Conservation (phyloP, 2,329 filamentous ascomycete species). For the Penicillium freii region DNA sequence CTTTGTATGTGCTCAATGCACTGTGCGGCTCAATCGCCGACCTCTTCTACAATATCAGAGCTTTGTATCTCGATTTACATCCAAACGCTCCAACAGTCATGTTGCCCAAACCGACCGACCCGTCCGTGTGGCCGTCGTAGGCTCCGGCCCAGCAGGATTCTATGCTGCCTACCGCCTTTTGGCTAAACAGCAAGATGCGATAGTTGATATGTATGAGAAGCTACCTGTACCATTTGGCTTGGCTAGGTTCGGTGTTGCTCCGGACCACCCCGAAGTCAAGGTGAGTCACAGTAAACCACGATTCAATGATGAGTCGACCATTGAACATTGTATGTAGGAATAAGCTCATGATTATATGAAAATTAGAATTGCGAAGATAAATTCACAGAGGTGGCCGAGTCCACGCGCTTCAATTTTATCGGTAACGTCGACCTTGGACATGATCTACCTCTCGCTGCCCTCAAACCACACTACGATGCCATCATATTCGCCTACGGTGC, state of each 20-base stretch:
- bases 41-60: constrained; percentile 8
- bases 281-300: constrained; percentile 46
- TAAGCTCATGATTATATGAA: background rate
- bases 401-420: constrained; percentile 81
- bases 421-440: constrained; percentile 82
- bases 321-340: background rate
- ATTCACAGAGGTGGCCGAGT: constrained; percentile 82
- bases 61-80: constrained; percentile 5
- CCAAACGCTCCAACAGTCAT: constrained; percentile 33
- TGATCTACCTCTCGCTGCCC: constrained; percentile 62
- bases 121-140: constrained; percentile 81
- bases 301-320: background rate
- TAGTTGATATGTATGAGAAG: constrained; percentile 94
- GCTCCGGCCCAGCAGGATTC: constrained; percentile 93
- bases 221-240: constrained; percentile 90
- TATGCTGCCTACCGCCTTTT: constrained; percentile 88
- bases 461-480: constrained; percentile 84
- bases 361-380: constrained; percentile 87
- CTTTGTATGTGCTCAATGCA: constrained; percentile 34
- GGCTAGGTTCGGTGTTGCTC: constrained; percentile 92
- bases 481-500: constrained; percentile 92
- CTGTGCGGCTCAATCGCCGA: constrained; percentile 16
- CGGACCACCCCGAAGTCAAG: constrained; percentile 98
- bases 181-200: constrained; percentile 66
- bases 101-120: constrained; percentile 46